These are phyloP conservation scores for Ophiognomonia clavigignenti-juglandacearum DNA, from an alignment of 2,329 filamentous ascomycete genomes.

Conservation along the genomic window DNA sequence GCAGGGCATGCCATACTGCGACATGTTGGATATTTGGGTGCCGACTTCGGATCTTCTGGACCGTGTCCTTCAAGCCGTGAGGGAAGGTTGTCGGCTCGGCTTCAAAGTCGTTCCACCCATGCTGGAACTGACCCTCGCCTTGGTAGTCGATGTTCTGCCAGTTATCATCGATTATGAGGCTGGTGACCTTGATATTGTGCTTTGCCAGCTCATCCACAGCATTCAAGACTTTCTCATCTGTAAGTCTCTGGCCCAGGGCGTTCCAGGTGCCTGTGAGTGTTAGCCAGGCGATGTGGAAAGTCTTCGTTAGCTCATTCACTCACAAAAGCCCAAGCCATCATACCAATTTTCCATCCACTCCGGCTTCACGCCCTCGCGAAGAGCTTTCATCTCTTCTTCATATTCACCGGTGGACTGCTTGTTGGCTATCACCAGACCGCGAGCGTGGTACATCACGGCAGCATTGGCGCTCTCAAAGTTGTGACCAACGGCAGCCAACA, in stretches of 20 bases:
- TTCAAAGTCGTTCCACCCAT: constrained; percentile 78
- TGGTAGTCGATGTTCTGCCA: constrained; percentile 73
- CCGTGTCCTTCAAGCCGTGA: constrained; percentile 66
- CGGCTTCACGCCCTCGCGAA: constrained; percentile 45
- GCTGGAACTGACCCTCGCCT: constrained; percentile 48
- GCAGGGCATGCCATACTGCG: constrained; percentile 88
- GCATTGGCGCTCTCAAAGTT: constrained; percentile 72
- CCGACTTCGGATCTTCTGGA: constrained; percentile 62
- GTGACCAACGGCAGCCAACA: constrained; percentile 68
- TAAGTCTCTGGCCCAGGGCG: constrained; percentile 76
- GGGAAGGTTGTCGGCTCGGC: constrained; percentile 78
- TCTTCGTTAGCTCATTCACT: constrained; percentile 22
- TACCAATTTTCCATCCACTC: constrained; percentile 85
- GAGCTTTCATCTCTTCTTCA: constrained; percentile 39
- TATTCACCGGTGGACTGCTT: constrained; percentile 38
- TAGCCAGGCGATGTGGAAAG: background rate
- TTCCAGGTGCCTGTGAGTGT: constrained; percentile 74
- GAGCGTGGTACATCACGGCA: constrained; percentile 83
- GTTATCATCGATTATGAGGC: constrained; percentile 93
- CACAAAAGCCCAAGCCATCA: constrained; percentile 86
- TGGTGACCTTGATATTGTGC: constrained; percentile 72
- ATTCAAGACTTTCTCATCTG: constrained; percentile 70
- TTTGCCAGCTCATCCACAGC: constrained; percentile 68
- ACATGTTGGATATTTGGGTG: constrained; percentile 75
- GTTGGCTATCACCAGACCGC: constrained; percentile 51